Base-by-base conservation (phyloP, 768 basidiomycete species). In the Russula emetica region DNA sequence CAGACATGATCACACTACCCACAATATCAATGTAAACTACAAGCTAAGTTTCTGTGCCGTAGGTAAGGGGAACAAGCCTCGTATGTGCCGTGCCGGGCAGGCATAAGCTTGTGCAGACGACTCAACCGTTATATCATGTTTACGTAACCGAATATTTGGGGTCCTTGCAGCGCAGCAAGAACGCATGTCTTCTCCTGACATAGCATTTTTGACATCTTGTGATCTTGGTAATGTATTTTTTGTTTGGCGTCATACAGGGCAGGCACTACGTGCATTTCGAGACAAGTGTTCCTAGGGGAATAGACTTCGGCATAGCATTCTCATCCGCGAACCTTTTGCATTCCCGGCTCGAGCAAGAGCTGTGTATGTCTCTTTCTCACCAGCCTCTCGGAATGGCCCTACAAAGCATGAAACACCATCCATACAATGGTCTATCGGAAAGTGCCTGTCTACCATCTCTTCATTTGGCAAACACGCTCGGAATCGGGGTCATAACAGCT, bases 261-360 rank as follows among this genome's bases (percentile, higher is more conserved):
- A 2, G 56, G 45, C 10, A 30, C 40, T 24, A 22, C 30, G 24
- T 11, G 40, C 22, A 26, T 34, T 13, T 3, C 2, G 13, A 45
- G 16, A n/a, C 6, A n/a, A 7, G 13, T n/a, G 55, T 20, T 6
- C 18, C 10, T 18, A 20, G n/a, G 36, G 36, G 20, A 5, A 24
- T 38, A 4, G 20, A 18, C 42, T 32, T 57, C 50, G 59, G 30
- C 59, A 56, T 56, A 26, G 50, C 49, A 8, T 32, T 55, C 54
- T 51, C 24, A 50, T 61, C 64, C 53, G 64, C 64, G 60, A 57
- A 65, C 58, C 59, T 61, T 60, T 65, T 65, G 54, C 53, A 32
- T 28, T 55, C 38, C 14, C 24, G 20, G 5, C 22, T 38, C 6
- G 47, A 40, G 3, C 13, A 61, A 16, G 9, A 30, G 28, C 7